phyloP scores from a whole-genome alignment of 805 yeast genomes.

The Kockiozyma suomiensis region DNA sequence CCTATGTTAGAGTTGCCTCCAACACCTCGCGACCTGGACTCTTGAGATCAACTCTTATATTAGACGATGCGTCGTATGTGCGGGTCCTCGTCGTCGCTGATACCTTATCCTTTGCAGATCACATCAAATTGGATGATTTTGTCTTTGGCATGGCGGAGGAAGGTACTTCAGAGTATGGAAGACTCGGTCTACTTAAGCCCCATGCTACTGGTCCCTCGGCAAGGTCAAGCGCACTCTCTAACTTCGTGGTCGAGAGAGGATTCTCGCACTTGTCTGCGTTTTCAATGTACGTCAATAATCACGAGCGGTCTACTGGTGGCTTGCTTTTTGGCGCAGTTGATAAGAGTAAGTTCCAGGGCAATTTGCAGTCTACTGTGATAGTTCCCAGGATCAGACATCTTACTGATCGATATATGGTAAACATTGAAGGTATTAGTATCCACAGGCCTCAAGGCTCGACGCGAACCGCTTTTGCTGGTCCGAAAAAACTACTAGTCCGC shows the following conservation, averaged over 20 bases:
- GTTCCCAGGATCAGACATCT: neutral
- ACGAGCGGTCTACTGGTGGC: constrained; percentile 41
- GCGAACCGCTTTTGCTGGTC: neutral
- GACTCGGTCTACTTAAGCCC: constrained; percentile 13
- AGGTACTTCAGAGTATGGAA: constrained; percentile 17
- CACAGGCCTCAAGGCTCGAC: neutral
- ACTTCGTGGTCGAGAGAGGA: neutral
- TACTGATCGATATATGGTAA: neutral
- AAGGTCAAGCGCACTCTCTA: neutral
- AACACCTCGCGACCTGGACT: neutral
- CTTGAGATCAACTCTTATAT: constrained; percentile 41
- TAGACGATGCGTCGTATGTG: constrained; percentile 53
- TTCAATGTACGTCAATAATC: constrained; percentile 50
- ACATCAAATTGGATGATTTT: neutral
- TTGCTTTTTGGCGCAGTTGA: constrained; percentile 52
- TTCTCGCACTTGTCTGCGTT: constrained; percentile 40
- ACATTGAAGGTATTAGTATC: neutral
- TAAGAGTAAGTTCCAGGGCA: constrained; percentile 47
- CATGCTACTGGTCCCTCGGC: neutral
- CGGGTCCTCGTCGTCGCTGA: constrained; percentile 66
- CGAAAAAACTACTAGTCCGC: neutral
- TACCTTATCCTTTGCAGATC: constrained; percentile 2
- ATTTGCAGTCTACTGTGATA: constrained; percentile 32
- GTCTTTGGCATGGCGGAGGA: constrained; percentile 20
- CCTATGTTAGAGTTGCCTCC: neutral